Evolutionary conservation across 352 stramenopile genomes (phyloP).

Genomic region (Phytophthora quininea): DNA sequence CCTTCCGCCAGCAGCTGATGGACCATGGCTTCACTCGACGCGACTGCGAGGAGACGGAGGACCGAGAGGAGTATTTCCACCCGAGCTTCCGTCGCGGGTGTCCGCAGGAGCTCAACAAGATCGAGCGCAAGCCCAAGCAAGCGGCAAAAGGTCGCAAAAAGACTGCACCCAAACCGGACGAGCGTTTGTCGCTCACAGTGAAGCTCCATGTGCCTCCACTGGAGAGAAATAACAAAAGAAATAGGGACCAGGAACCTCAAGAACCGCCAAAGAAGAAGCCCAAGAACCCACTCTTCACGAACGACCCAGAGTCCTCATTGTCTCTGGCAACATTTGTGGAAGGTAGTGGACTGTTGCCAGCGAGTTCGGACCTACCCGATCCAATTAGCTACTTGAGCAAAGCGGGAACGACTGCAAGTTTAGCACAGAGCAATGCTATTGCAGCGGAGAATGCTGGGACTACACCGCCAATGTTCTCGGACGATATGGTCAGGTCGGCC

Average conservation of each 20-base stretch:
- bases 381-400: conserved; percentile 68
- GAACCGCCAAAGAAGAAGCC: conserved; percentile 5
- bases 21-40: conserved; percentile 74
- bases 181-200: conserved; percentile 46
- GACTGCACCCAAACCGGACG: conserved; percentile 4
- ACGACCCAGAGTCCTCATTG: conserved; percentile 44
- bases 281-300: conserved; percentile 67
- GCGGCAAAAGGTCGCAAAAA: conserved; percentile 8
- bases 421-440: background rate
- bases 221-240: conserved; percentile 15
- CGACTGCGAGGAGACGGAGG: conserved; percentile 65
- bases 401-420: conserved; percentile 9
- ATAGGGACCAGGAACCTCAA: background rate
- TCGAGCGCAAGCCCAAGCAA: conserved; percentile 57
- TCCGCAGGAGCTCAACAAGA: conserved; percentile 58
- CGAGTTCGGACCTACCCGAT: conserved; percentile 65
- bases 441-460: background rate
- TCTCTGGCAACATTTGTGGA: conserved; percentile 50
- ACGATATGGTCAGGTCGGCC: conserved; percentile 66
- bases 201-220: conserved; percentile 39
- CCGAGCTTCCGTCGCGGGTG: conserved; percentile 58
- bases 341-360: conserved; percentile 44
- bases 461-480: conserved; percentile 47
- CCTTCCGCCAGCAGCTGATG: conserved; percentile 79
- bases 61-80: conserved; percentile 60